A percentile compares a stretch with the other conserved stretches of the same genome.
These are phyloP conservation scores for Bretschneidera sinensis DNA, from an alignment of 345 rosid genomes.

Conservation along the genomic window DNA sequence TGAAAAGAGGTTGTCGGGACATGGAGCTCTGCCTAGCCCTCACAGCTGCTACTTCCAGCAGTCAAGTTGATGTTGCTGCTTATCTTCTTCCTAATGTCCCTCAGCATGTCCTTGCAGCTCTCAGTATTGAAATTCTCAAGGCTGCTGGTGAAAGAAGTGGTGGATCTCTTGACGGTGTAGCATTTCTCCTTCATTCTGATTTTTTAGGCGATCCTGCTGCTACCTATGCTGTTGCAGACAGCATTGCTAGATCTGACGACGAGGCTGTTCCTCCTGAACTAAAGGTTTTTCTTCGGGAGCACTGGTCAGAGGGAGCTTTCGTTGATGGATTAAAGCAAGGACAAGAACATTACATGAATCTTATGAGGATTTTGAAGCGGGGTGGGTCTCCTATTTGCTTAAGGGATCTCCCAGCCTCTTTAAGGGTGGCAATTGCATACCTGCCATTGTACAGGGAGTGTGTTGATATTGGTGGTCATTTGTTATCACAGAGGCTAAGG, in stretches of 20 bases:
- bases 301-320: conserved; percentile 94
- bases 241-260: conserved; percentile 81
- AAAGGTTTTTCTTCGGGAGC: conserved; percentile 59
- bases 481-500: conserved; percentile 70
- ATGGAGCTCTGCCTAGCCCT: conserved; percentile 98
- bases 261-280: conserved; percentile 73
- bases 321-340: conserved; percentile 70
- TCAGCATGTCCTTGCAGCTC: conserved; percentile 79
- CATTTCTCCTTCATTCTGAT: conserved; percentile 79
- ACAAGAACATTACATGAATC: conserved; percentile 55
- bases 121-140: conserved; percentile 85
- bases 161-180: conserved; percentile 88
- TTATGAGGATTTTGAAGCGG: conserved; percentile 57
- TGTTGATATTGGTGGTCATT: conserved; percentile 45
- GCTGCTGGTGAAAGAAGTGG: conserved; percentile 95
- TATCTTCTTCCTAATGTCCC: conserved; percentile 92
- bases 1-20: conserved; percentile 76
- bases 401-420: conserved; percentile 68
- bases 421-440: conserved; percentile 76
- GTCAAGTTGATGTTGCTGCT: conserved; percentile 78
- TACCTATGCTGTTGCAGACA: conserved; percentile 79
- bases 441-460: conserved; percentile 83
- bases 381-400: conserved; percentile 72
- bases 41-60: conserved; percentile 92
- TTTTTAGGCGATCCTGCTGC: conserved; percentile 81